phyloP scores from a whole-genome alignment of 805 yeast genomes.

The Saitoella complicata region DNA sequence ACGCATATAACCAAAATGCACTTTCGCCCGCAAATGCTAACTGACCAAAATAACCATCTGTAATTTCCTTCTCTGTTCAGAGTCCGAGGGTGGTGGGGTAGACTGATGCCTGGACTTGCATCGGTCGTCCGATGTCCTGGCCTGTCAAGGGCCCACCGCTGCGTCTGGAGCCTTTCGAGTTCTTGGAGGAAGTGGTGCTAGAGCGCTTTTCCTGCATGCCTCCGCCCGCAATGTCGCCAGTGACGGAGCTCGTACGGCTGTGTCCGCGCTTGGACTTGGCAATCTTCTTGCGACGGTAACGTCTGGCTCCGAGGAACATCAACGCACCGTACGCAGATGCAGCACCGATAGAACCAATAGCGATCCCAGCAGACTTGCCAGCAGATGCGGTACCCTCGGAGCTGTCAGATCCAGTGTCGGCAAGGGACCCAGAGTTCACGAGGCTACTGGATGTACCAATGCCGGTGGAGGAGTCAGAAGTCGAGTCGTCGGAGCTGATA shows the following conservation, averaged over 20 bases:
- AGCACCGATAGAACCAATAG: slow-evolving; percentile 72
- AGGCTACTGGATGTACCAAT: slow-evolving; percentile 9
- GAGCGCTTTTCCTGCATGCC: too few species aligned
- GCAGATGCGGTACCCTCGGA: slow-evolving; percentile 17
- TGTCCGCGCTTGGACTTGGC: slow-evolving; percentile 2
- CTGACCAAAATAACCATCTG: too few species aligned
- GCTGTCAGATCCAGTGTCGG: slow-evolving; percentile 11
- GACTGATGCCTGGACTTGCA: too few species aligned
- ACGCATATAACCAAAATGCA: too few species aligned
- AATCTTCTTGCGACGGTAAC: slow-evolving; percentile 23
- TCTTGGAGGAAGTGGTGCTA: too few species aligned
- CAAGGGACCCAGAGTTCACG: slow-evolving; percentile 20
- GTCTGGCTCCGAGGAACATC: slow-evolving; percentile 39
- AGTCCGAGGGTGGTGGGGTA: too few species aligned
- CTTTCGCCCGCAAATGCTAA: too few species aligned
- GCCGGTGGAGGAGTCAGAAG: slow-evolving; percentile 5
- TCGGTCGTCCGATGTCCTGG: too few species aligned
- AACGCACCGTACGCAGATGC: slow-evolving; percentile 46
- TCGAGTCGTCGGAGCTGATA: slow-evolving; percentile 1
- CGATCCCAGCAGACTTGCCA: slow-evolving; percentile 50
- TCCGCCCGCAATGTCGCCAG: too few species aligned
- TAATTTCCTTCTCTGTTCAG: too few species aligned
- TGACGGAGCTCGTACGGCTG: slow-evolving; percentile 2
- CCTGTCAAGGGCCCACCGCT: too few species aligned
- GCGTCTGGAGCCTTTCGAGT: too few species aligned